phyloP scores from a whole-genome alignment of 768 basidiomycete species.

The Suillus lakei region DNA sequence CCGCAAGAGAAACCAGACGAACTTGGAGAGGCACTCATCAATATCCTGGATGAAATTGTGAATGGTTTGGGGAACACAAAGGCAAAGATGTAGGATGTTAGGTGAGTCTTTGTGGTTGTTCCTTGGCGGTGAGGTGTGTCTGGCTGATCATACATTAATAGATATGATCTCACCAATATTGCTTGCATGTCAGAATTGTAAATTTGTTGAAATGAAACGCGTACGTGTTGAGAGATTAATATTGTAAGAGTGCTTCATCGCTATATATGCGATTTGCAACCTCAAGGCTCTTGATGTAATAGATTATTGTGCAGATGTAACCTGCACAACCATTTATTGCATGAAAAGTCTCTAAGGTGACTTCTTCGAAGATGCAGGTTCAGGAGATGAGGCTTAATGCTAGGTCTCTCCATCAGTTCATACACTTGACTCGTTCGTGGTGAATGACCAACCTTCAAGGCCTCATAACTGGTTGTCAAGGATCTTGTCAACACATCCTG shows the following conservation, averaged over 20 bases:
- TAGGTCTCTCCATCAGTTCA: too few relatives aligned
- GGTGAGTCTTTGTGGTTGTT: background rate
- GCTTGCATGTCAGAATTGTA: background rate
- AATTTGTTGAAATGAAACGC: background rate
- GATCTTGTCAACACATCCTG: too few relatives aligned
- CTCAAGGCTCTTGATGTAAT: background rate
- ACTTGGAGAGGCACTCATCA: constrained; percentile 29
- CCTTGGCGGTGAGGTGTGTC: background rate
- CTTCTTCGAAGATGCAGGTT: background rate
- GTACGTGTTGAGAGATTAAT: background rate
- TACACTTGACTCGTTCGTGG: background rate
- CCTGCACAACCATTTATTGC: background rate
- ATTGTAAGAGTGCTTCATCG: background rate
- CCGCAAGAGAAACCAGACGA: constrained; percentile 35
- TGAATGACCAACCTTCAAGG: background rate
- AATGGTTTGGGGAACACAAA: background rate
- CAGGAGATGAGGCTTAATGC: background rate
- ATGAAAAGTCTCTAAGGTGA: background rate
- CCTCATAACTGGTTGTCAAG: background rate
- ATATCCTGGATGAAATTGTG: constrained; percentile 20
- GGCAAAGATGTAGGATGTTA: background rate
- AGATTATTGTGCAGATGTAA: background rate
- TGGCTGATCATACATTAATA: background rate
- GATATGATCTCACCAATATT: background rate
- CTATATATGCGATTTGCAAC: background rate